Evolutionary conservation across 441 rosid species (phyloP).

Genomic region (Capsella rubella): DNA sequence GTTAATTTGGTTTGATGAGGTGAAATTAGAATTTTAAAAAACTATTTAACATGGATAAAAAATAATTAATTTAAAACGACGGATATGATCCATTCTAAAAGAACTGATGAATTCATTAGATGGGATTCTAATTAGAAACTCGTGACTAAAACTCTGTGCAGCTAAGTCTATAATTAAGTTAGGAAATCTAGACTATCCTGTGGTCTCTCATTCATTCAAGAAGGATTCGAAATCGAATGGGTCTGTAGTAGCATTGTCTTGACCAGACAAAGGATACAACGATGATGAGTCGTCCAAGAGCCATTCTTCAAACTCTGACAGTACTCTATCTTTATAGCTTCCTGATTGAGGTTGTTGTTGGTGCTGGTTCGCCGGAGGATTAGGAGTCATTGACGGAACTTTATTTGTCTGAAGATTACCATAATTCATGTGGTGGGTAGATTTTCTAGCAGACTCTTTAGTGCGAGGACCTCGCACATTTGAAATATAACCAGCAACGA

Average conservation of each 20-base stretch:
- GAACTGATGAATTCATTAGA: not conserved
- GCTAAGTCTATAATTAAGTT: not conserved
- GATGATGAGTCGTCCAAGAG: constrained; percentile 41
- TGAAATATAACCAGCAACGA: not conserved
- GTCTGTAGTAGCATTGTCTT: constrained; percentile 49
- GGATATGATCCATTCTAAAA: no score
- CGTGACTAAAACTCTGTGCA: constrained; percentile 15
- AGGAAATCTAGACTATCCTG: constrained; percentile 8
- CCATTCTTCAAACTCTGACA: constrained; percentile 46
- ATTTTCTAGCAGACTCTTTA: constrained; percentile 37
- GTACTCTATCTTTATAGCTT: constrained; percentile 22
- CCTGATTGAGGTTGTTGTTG: constrained; percentile 31
- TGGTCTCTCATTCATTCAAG: constrained; percentile 50
- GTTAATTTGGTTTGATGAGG: not conserved
- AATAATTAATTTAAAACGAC: not conserved
- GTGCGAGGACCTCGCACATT: constrained; percentile 26
- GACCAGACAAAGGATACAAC: constrained; percentile 31
- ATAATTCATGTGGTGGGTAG: constrained; percentile 35
- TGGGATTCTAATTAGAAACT: not conserved
- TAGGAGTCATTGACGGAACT: constrained; percentile 32
- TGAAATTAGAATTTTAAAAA: not conserved
- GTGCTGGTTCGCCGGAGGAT: constrained; percentile 27
- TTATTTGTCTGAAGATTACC: constrained; percentile 22
- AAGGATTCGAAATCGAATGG: constrained; percentile 52
- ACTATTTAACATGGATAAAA: not conserved